Base-by-base conservation (phyloP, 108 stramenopile genomes). In the Cyclostephanos invisitatus region DNA sequence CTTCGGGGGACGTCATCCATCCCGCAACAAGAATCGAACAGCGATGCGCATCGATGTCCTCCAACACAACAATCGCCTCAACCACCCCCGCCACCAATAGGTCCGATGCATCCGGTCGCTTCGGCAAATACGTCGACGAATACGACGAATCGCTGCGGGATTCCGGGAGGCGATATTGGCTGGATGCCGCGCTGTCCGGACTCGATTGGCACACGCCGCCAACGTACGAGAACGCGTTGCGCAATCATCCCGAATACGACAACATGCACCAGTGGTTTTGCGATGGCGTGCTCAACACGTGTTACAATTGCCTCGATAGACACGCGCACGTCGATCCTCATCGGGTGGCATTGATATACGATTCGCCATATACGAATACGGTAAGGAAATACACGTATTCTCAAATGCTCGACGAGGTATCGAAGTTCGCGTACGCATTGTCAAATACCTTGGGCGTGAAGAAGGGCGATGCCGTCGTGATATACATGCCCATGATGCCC, bases 401-500 rank as follows among this genome's bases (percentile, higher is more conserved):
- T 6, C 83, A 91, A 48, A 76, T 94, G 0, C 65, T 89, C 46
- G 79, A 83, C 37, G 37, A 89, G 58, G 90, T 90, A n/a, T 42
- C 69, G 7, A 47, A 42, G 14, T 80, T 90, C 55, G 83, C 90
- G 14, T 75, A 72, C n/a, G 87, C 64, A 0, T 63, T 94, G 40
- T 28, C 46, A 10, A 63, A 70, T 49, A n/a, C n/a, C n/a, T 49
- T 87, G 25, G 89, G 87, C 9, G 89, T 94, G 24, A 61, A 75
- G 35, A 62, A 53, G 25, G 93, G 93, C 7, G 90, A 92, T 83
- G 70, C 84, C 5, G 90, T 95, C 18, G 68, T 93, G 24, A 84
- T 93, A 63, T 95, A 95, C 84, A 87, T 91, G 89, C 91, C 94
- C 6, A 88, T 89, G 83, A 86, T 95, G 17, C 94, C 94, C 0